Evolutionary conservation across 306 rosid species (phyloP).

Genomic region (Medicago ruthenica): DNA sequence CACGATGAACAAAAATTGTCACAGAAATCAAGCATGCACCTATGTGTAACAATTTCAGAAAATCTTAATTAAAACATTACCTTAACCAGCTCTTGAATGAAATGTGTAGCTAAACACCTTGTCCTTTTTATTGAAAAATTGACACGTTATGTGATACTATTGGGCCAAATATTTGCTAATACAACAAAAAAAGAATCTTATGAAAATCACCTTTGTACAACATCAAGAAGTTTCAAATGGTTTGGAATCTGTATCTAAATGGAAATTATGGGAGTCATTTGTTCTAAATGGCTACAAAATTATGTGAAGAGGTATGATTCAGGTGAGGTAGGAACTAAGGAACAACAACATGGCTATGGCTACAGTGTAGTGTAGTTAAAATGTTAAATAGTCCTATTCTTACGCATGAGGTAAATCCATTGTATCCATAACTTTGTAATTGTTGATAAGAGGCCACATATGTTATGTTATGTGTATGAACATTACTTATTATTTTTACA

Average conservation of each 20-base stretch:
- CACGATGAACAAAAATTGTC: conserved; percentile 23
- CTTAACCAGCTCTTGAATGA: conserved; percentile 36
- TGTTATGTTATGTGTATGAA: conserved; percentile 12
- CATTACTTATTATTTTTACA: conserved; percentile 23
- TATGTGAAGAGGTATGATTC: conserved; percentile 44
- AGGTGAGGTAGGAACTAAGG: conserved; percentile 24
- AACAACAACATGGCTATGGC: not conserved
- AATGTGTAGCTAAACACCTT: not conserved
- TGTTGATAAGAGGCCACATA: conserved; percentile 12
- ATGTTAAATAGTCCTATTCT: not conserved
- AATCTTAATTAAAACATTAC: conserved; percentile 4
- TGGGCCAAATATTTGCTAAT: conserved; percentile 30
- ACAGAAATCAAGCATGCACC: conserved; percentile 35
- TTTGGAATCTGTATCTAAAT: conserved; percentile 26
- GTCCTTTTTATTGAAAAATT: not conserved
- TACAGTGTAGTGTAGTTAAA: not conserved
- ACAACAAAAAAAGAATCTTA: conserved; percentile 25
- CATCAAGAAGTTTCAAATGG: conserved; percentile 34
- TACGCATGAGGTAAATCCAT: conserved; percentile 25
- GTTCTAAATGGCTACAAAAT: conserved; percentile 38
- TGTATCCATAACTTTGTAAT: conserved; percentile 26
- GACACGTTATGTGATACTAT: conserved; percentile 29
- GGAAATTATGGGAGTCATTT: conserved; percentile 25
- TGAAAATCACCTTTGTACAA: conserved; percentile 36
- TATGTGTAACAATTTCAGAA: not conserved